A percentile compares a stretch with the other conserved stretches of the same genome.
phyloP scores from a whole-genome alignment of 805 yeast genomes.

The Myxozyma melibiosi region DNA sequence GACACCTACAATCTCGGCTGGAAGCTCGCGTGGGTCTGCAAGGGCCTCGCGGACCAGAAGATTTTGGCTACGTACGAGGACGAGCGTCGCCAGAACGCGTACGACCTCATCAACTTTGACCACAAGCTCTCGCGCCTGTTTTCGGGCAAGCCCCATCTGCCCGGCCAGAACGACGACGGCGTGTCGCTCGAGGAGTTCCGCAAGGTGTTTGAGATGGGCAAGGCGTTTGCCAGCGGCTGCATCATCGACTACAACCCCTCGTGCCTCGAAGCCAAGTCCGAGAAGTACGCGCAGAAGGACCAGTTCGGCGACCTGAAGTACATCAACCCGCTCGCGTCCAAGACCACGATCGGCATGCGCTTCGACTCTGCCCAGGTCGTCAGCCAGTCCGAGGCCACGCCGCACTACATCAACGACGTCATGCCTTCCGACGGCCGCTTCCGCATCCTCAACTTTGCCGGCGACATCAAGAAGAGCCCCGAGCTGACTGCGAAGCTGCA shows the following conservation, averaged over 20 bases:
- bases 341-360: slow-evolving; percentile 40
- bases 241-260: slow-evolving; percentile 41
- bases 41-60: slow-evolving; percentile 38
- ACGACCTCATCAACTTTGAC: slow-evolving; percentile 43
- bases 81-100: slow-evolving; percentile 42
- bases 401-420: slow-evolving; percentile 37
- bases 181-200: slow-evolving; percentile 41
- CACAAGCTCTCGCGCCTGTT: slow-evolving; percentile 40
- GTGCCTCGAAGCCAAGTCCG: slow-evolving; percentile 4
- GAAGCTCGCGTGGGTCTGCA: slow-evolving; percentile 43
- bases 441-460: slow-evolving; percentile 40
- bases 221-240: slow-evolving; percentile 42
- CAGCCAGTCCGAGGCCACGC: slow-evolving; percentile 39
- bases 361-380: slow-evolving; percentile 37
- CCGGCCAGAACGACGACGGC: slow-evolving; percentile 8
- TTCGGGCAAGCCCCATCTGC: slow-evolving; percentile 40
- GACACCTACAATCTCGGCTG: slow-evolving; percentile 43
- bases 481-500: not conserved
- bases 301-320: slow-evolving; percentile 2
- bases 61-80: slow-evolving; percentile 42
- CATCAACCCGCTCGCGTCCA: slow-evolving; percentile 32
- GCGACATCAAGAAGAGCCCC: slow-evolving; percentile 34
- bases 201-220: slow-evolving; percentile 39
- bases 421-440: slow-evolving; percentile 42
- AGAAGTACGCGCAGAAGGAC: slow-evolving; percentile 22